Evolutionary conservation across 2,329 filamentous ascomycete genomes (phyloP).

Genomic region (Botrytis deweyae): DNA sequence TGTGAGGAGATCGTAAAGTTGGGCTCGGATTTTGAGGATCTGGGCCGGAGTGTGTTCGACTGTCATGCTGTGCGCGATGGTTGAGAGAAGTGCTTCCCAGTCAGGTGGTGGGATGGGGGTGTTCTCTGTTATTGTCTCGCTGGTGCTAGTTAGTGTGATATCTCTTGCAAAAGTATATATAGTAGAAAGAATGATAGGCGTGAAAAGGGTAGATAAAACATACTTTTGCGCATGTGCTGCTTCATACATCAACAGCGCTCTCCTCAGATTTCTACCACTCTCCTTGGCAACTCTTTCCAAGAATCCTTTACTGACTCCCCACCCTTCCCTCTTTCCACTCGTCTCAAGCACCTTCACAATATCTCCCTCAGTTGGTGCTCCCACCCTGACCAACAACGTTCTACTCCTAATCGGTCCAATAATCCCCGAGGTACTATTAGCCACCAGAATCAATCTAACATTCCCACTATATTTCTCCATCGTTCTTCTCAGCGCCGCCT

Average conservation of each 20-base stretch:
- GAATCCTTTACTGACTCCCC: slow-evolving; percentile 71
- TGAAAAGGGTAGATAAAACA: slow-evolving; percentile 38
- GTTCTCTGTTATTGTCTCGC: slow-evolving; percentile 83
- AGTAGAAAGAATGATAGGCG: not conserved
- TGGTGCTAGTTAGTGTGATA: slow-evolving; percentile 41
- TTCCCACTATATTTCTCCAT: slow-evolving; percentile 99
- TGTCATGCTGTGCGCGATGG: slow-evolving; percentile 91
- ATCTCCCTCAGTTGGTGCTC: slow-evolving; percentile 81
- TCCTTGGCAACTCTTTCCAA: slow-evolving; percentile 85
- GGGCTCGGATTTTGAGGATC: slow-evolving; percentile 83
- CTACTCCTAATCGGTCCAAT: slow-evolving; percentile 96
- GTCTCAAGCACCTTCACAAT: slow-evolving; percentile 75
- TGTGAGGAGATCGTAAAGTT: slow-evolving; percentile 94
- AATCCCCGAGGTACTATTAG: slow-evolving; percentile 96
- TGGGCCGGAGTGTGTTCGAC: slow-evolving; percentile 87
- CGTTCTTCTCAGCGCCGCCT: slow-evolving; percentile 88
- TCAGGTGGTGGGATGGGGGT: slow-evolving; percentile 93
- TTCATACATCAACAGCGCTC: slow-evolving; percentile 94
- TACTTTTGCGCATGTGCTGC: slow-evolving; percentile 97
- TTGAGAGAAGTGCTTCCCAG: slow-evolving; percentile 88
- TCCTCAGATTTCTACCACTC: slow-evolving; percentile 85
- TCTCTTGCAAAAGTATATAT: not conserved
- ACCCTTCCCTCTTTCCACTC: slow-evolving; percentile 76
- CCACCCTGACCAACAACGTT: slow-evolving; percentile 86
- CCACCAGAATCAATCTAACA: slow-evolving; percentile 82